Evolutionary conservation across 2,329 filamentous ascomycete genomes (phyloP).

Genomic region (Kalaharituber pfeilii): DNA sequence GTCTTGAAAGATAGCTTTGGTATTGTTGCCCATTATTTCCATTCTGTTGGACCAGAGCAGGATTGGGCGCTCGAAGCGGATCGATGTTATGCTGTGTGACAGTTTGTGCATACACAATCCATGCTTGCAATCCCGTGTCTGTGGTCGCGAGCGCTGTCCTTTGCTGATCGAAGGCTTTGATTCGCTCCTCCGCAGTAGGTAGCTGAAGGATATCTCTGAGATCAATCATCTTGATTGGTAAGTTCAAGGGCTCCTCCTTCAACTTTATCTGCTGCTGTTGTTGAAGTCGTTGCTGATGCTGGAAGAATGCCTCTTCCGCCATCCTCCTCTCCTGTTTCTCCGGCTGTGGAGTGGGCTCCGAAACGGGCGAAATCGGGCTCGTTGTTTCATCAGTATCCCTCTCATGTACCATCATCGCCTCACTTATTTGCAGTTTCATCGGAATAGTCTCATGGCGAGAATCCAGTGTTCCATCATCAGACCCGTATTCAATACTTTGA

Average conservation of each 20-base stretch:
- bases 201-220: conserved; percentile 10
- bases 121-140: conserved; percentile 8
- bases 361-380: not conserved
- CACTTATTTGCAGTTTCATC: not conserved
- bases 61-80: too few relatives aligned
- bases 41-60: not conserved
- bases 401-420: not conserved
- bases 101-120: conserved; percentile 10
- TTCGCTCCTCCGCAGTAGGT: conserved; percentile 7
- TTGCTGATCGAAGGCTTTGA: conserved; percentile 14
- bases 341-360: not conserved
- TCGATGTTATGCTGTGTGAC: not conserved
- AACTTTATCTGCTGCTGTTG: not conserved
- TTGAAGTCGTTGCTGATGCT: not conserved
- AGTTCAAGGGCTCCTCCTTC: not conserved
- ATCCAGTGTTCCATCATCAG: not conserved
- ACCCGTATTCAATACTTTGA: not conserved
- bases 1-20: too few relatives aligned
- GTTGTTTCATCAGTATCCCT: not conserved
- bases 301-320: not conserved
- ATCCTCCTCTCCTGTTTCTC: not conserved
- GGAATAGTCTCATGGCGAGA: not conserved
- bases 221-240: not conserved
- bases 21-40: not conserved
- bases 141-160: conserved; percentile 4